Base-by-base conservation (phyloP, 257 asterid species). In the Ilex aquifolium region DNA sequence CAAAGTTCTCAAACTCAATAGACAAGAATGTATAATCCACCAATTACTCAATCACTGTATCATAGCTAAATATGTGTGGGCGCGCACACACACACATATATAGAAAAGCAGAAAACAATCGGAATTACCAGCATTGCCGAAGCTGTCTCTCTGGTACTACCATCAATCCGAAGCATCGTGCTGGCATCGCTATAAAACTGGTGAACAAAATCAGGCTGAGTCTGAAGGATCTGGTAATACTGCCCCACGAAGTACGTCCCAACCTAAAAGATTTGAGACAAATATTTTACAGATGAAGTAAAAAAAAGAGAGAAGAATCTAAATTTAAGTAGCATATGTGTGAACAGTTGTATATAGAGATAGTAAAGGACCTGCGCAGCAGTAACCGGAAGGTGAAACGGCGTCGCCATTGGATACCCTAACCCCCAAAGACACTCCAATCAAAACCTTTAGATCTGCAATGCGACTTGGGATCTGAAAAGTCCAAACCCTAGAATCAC, bases 201-300 rank as follows among this genome's bases (percentile, higher is more conserved):
- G 73, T 87, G 83, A 55, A 79, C 92, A 75, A 72, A 84, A 54
- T 87, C 96, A 1, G 99, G 97, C 79, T 85, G 95, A 31, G 61
- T 83, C 79, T 90, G 96, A 51, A 93, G 73, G 80, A 93, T 83
- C 81, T 90, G 97, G 75, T 93, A 93, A 80, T 90, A 93, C 69
- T 86, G 96, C 64, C 97, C 96, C 31, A 93, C 95, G 69, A 93
- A 93, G 85, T 93, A 93, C 7, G 96, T 82, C 39, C 99, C 99
- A 62, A 93, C 96, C 99, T 92, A 74, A 46, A 69, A 60, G 64
- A 58, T 60, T 46, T 72, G 44, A 13, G 8, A 60, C 42, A 46
- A 71, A 54, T 36, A 57, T 13, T 17, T 3, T 13, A n/a, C 4
- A 44, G 31, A 27, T 27, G n/a, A 13, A 15, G 48, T n/a, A 36